phyloP scores from a whole-genome alignment of 2,329 filamentous ascomycete genomes.

The Phaeosphaeria sp. region DNA sequence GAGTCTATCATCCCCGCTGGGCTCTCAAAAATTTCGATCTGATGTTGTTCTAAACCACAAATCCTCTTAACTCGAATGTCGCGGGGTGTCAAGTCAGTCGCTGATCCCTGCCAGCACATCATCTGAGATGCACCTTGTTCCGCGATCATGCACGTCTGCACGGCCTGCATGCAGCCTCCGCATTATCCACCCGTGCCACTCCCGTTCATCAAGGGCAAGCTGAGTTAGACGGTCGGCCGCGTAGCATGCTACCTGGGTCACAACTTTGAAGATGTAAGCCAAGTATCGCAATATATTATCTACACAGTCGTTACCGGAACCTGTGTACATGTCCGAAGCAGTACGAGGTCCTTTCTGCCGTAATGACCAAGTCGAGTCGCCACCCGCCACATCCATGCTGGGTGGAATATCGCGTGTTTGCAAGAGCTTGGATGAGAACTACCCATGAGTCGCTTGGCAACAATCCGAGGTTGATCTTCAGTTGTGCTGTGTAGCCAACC shows the following conservation, averaged over 20 bases:
- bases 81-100: neutral
- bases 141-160: constrained; percentile 5
- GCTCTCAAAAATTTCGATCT: neutral
- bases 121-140: neutral
- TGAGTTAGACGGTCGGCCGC: neutral
- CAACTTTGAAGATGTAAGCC: neutral
- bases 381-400: neutral
- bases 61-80: neutral
- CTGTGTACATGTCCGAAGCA: neutral
- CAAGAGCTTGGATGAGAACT: neutral
- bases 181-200: neutral
- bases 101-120: constrained; percentile 12
- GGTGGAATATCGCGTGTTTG: neutral
- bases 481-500: neutral
- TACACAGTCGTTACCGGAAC: neutral
- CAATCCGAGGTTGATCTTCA: neutral
- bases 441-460: neutral
- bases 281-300: neutral
- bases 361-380: neutral
- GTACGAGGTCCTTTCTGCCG: neutral
- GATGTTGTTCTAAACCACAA: neutral
- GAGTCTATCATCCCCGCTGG: neutral
- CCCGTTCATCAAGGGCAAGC: neutral
- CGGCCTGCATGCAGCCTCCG: neutral
- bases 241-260: neutral